Evolutionary conservation across 805 yeast species (phyloP).

Genomic region (Hemisphaericaspora nanyangensis): DNA sequence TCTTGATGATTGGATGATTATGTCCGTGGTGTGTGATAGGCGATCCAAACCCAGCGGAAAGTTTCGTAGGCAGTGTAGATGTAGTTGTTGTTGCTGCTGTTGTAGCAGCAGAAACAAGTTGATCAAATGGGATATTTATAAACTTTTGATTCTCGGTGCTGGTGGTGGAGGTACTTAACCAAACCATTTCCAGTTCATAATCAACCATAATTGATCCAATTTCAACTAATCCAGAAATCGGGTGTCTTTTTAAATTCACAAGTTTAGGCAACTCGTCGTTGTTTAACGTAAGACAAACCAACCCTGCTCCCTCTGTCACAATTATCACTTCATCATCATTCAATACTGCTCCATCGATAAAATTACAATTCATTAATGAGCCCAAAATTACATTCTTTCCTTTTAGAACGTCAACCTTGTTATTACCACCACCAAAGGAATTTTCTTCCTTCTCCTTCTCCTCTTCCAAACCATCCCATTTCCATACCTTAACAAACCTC

Average conservation of each 20-base stretch:
- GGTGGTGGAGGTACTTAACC: constrained; percentile 27
- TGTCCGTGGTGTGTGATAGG: too few species aligned
- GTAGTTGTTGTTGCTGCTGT: constrained; percentile 1
- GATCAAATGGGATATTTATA: constrained; percentile 6
- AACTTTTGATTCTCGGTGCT: constrained; percentile 9
- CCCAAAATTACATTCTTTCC: constrained; percentile 63
- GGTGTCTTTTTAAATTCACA: constrained; percentile 12
- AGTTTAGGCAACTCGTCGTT: constrained; percentile 18
- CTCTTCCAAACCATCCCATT: constrained; percentile 20
- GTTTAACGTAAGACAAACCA: constrained; percentile 24
- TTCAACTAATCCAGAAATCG: constrained; percentile 3
- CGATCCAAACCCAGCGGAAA: background rate
- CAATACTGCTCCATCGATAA: constrained; percentile 36
- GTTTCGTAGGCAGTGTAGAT: too few species aligned
- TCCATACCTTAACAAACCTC: constrained; percentile 63
- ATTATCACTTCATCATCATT: constrained; percentile 35
- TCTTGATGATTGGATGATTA: constrained; percentile 26
- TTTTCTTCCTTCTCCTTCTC: background rate
- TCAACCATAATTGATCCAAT: constrained; percentile 19
- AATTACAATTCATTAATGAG: constrained; percentile 44
- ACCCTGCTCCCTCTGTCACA: constrained; percentile 27
- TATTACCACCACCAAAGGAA: constrained; percentile 6
- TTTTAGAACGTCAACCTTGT: constrained; percentile 39
- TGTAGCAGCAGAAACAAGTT: constrained; percentile 12
- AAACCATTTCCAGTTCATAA: constrained; percentile 16